Evolutionary conservation across 148 eudicot genomes (phyloP), one percentile per base, ranked within the genome.

Genomic region (Rhododendron molle): DNA sequence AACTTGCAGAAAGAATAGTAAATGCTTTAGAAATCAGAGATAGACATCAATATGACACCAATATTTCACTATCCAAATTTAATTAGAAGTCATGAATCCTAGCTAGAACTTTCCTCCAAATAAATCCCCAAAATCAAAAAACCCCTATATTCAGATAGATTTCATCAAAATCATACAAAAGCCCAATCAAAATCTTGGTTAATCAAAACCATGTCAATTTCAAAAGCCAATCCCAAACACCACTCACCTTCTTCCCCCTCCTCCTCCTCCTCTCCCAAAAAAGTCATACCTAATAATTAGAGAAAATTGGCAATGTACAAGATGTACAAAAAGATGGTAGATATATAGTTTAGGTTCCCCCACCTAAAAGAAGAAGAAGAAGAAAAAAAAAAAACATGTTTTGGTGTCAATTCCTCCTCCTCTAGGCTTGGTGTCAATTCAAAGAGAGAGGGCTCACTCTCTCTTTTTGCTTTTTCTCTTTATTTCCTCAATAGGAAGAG

Each of bases 261-360:
- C 13, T 28, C 16, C 40, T 9, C 32, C 76, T 82, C 73, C 60
- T 77, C 78, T 82, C 72, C 89, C 86, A 87, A 80, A 36, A 86
- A 86, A 89, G 84, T 89, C 91, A 86, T 89, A 52, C 87, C 86
- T 82, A 87, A 85, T 49, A 85, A 83, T 85, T 89, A 88, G 84
- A 72, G 80, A 85, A 84, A 87, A 87, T 30, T 88, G 73, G 87
- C 82, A 80, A 87, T 90, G 85, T 90, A 90, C 91, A 90, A 86
- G 86, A 90, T 86, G 87, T 81, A 88, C 88, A 86, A 28, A 85
- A 62, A 18, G 78, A 78, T 85, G 72, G 43, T 87, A 71, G 84
- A 87, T 83, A 40, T 40, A 40, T 40, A 73, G 85, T 83, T 83
- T 81, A 85, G 82, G 84, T 86, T 81, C 84, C 91, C 87, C 87